Evolutionary conservation across 1,284 basidiomycete species (phyloP).

Genomic region (Mycena citricolor): DNA sequence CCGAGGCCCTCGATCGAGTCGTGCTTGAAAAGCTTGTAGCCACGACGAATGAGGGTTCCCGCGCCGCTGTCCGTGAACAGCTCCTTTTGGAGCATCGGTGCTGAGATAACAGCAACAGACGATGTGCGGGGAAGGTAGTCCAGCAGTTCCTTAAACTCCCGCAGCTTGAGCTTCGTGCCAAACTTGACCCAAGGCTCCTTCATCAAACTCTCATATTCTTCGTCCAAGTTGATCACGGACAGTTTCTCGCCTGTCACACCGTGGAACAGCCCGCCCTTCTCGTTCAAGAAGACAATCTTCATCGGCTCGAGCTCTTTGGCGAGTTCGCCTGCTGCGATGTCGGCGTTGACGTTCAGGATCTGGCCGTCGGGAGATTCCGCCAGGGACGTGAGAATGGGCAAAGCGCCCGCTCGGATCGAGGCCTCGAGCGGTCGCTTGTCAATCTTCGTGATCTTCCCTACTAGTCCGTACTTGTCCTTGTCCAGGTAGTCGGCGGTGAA

Average conservation of each 20-base stretch:
- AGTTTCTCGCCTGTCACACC: slow-evolving; percentile 95
- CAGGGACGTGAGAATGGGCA: slow-evolving; percentile 90
- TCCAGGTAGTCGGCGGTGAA: slow-evolving; percentile 96
- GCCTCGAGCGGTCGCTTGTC: slow-evolving; percentile 96
- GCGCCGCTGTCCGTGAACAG: slow-evolving; percentile 98
- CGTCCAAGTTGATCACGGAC: slow-evolving; percentile 96
- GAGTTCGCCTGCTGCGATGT: slow-evolving; percentile 93
- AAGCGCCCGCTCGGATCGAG: slow-evolving; percentile 88
- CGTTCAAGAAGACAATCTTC: slow-evolving; percentile 99
- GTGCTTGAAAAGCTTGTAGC: slow-evolving; percentile 97
- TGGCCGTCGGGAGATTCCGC: slow-evolving; percentile 92
- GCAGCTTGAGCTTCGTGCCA: slow-evolving; percentile 98
- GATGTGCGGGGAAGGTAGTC: slow-evolving; percentile 98
- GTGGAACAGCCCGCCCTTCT: slow-evolving; percentile 98
- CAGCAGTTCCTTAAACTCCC: slow-evolving; percentile 98
- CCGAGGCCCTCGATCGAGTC: slow-evolving; percentile 81
- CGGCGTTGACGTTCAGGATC: slow-evolving; percentile 95
- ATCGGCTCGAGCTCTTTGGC: slow-evolving; percentile 96
- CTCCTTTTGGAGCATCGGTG: slow-evolving; percentile 93
- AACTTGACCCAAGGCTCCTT: slow-evolving; percentile 99
- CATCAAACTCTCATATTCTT: slow-evolving; percentile 98
- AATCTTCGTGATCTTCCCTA: slow-evolving; percentile 89
- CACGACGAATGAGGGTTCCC: slow-evolving; percentile 95
- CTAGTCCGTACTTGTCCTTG: slow-evolving; percentile 90
- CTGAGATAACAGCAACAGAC: slow-evolving; percentile 97